Conservation (phyloP, 1,284 basidiomycete genomes). For the Omphalotus olearius region DNA sequence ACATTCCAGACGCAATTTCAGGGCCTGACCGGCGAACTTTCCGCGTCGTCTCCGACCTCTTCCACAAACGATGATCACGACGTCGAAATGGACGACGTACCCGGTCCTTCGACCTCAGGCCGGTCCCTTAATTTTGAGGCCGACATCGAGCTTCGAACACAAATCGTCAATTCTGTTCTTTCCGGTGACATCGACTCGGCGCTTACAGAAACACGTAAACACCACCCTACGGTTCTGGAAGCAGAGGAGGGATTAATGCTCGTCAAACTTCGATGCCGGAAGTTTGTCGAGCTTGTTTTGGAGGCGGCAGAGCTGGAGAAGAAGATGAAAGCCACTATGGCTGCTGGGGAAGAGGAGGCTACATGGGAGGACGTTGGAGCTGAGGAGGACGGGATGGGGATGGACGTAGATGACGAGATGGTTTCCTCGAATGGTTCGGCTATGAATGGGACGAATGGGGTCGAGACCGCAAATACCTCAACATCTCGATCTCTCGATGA, state of each 20-base stretch:
- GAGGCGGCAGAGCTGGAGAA: slow-evolving; percentile 64
- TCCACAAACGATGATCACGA: slow-evolving; percentile 28
- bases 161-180: slow-evolving; percentile 63
- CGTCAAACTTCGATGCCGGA: slow-evolving; percentile 75
- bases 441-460: slow-evolving; percentile 12
- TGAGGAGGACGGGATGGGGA: slow-evolving; percentile 44
- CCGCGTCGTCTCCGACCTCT: not conserved
- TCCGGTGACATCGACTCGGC: slow-evolving; percentile 71
- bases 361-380: slow-evolving; percentile 25
- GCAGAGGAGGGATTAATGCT: slow-evolving; percentile 62
- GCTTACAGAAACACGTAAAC: slow-evolving; percentile 46
- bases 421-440: slow-evolving; percentile 20
- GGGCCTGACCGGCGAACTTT: not conserved
- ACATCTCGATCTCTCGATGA: slow-evolving; percentile 14
- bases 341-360: slow-evolving; percentile 16
- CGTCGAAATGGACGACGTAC: slow-evolving; percentile 40
- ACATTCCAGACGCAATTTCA: slow-evolving; percentile 54
- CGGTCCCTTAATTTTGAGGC: slow-evolving; percentile 23
- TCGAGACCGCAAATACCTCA: slow-evolving; percentile 1
- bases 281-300: slow-evolving; percentile 77
- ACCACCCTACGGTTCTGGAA: slow-evolving; percentile 62
- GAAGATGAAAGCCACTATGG: slow-evolving; percentile 38
- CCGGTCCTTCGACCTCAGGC: slow-evolving; percentile 1
- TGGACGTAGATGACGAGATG: slow-evolving; percentile 42
- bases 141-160: slow-evolving; percentile 62